Base-by-base conservation (phyloP, 139 green algal genomes). In the Chlorella vulgaris region DNA sequence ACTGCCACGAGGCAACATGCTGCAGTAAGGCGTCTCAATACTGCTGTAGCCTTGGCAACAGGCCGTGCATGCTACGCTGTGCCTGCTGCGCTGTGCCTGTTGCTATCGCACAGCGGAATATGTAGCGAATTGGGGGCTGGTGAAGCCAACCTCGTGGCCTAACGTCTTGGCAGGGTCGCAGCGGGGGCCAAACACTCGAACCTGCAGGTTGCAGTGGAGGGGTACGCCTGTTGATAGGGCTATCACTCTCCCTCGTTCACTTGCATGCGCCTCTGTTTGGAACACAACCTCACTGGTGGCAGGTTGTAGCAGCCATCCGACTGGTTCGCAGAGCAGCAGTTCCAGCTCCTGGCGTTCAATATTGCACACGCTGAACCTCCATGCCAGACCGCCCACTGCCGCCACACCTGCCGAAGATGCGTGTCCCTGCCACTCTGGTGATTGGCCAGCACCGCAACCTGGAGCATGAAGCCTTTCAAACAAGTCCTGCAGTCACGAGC, bases 391-490 rank as follows among this genome's bases (percentile, higher is more conserved):
- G 55, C 22, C 21, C n/a, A 4, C 21, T 33, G 66, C 51, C 97
- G 68, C 29, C 92, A 90, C 2, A 97, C 85, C 81, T 97, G 91
- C 15, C 96, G 84, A 0, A 99, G 86, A 84, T 99, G 96, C 0
- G 96, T 98, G 86, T 99, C 97, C 1, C 97, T 81, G 0, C 97
- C 97, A 78, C 98, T 99, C 75, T 99, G 97, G 79, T 99, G 97
- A 91, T 99, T 99, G 63, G 89, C 83, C 7, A 98, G 76, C 0
- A 99, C 81, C 3, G 88, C 90, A 7, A 94, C 58, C 69, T 94
- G 84, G 55, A 91, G 74, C 36, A 91, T 78, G 67, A 81, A 87
- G n/a, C 74, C 77, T 36, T 74, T 84, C 36, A 93, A 29, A 55
- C 39, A 76, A 1, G 65, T 51, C 76, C 80, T 83, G 78, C 68